Conservation (phyloP, 495 filamentous ascomycete genomes). For the Evansstolkia leycettana region DNA sequence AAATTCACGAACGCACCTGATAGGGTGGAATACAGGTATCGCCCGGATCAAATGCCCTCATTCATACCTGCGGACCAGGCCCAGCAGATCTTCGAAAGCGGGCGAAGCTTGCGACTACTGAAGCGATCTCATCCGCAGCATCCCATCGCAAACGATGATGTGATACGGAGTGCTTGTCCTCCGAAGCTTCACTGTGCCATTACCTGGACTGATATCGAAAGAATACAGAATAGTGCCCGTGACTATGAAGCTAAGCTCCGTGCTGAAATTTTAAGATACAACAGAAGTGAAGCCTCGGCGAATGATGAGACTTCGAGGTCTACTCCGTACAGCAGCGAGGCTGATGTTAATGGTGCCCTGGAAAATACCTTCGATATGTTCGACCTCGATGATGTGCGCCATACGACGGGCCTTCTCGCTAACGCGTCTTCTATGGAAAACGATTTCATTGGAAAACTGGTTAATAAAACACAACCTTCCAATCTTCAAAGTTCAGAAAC, state of each 20-base stretch:
- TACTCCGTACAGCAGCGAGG: neutral
- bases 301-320: neutral
- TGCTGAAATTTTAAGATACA: slow-evolving; percentile 27
- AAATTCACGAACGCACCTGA: slow-evolving; percentile 41
- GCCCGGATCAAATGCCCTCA: slow-evolving; percentile 47
- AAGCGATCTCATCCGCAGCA: slow-evolving; percentile 65
- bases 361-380: slow-evolving; percentile 23
- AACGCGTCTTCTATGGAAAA: slow-evolving; percentile 13
- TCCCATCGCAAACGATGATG: slow-evolving; percentile 46
- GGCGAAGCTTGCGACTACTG: slow-evolving; percentile 63
- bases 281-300: slow-evolving; percentile 6
- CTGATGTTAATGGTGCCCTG: slow-evolving; percentile 4
- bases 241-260: slow-evolving; percentile 46
- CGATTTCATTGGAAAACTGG: slow-evolving; percentile 17
- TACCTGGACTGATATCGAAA: slow-evolving; percentile 61
- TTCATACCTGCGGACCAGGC: slow-evolving; percentile 56
- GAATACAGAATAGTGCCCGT: slow-evolving; percentile 45
- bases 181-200: slow-evolving; percentile 61
- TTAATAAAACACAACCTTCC: slow-evolving; percentile 9
- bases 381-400: slow-evolving; percentile 22
- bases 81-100: slow-evolving; percentile 60
- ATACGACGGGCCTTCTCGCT: slow-evolving; percentile 14
- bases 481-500: slow-evolving; percentile 2
- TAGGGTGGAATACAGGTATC: slow-evolving; percentile 48
- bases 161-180: slow-evolving; percentile 29